phyloP scores from a whole-genome alignment of 2,329 filamentous ascomycete genomes.

The Sclerotinia borealis region DNA sequence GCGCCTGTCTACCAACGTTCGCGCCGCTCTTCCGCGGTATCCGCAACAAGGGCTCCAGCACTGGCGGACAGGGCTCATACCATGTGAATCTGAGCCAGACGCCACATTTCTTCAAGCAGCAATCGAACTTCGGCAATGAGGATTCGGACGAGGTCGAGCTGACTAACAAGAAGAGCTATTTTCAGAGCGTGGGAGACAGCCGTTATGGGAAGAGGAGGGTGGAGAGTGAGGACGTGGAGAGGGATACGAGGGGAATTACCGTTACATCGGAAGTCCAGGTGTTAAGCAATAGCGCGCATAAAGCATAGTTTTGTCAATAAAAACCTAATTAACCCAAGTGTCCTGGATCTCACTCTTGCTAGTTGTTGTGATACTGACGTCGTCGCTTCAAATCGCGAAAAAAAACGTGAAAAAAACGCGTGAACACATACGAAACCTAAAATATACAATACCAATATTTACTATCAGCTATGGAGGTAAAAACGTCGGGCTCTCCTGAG shows the following conservation, averaged over 20 bases:
- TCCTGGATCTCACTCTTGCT: too few species aligned
- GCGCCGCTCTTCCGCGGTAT: conserved; percentile 6
- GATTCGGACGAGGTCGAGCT: conserved; percentile 1
- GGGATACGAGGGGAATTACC: background rate
- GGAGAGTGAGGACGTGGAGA: background rate
- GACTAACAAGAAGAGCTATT: background rate
- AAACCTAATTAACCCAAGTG: too few species aligned
- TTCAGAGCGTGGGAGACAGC: background rate
- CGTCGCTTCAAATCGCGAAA: too few species aligned
- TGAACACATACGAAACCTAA: too few species aligned
- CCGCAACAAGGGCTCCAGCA: background rate
- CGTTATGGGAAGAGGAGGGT: background rate
- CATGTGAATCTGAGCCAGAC: background rate
- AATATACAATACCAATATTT: too few species aligned
- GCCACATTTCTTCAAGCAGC: background rate
- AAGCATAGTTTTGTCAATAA: background rate
- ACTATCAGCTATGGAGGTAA: too few species aligned
- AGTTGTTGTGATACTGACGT: too few species aligned
- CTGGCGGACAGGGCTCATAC: background rate
- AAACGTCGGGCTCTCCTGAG: too few species aligned
- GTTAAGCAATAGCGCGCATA: background rate
- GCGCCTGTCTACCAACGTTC: conserved; percentile 2
- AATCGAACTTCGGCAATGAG: conserved; percentile 1
- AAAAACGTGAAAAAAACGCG: too few species aligned
- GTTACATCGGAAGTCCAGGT: conserved; percentile 2